Base-by-base conservation (phyloP, 2,329 filamentous ascomycete genomes). In the Trichoderma citrinoviride region DNA sequence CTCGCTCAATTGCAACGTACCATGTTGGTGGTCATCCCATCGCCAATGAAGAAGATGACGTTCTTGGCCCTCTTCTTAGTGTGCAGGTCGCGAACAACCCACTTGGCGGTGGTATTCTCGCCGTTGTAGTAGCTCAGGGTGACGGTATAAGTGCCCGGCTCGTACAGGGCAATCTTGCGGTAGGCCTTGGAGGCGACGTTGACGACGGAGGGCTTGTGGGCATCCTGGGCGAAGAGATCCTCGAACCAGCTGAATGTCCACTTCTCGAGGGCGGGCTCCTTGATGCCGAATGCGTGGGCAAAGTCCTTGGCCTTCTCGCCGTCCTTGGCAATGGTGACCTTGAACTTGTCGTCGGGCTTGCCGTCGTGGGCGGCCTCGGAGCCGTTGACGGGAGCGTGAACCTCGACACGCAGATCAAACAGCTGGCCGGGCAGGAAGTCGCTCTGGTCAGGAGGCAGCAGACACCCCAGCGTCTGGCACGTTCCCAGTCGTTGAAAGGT, bases 191-290 rank as follows among this genome's bases (percentile, higher is more conserved):
- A 84, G 1, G 91, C 88, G 58, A 95, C 92, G 67, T 92, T 91
- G 77, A 96, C 92, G 21, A 92, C 72, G 1, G 88, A 90, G 5
- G 90, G 85, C 41, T 83, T 87, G 21, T 85, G 78, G 3, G 86
- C 87, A 71, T 93, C 91, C 72, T 87, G 80, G 29, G 91, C 91
- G 73, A 92, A 96, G 27, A 92, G 84, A 71, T 96, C 90, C 80
- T 94, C 92, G 73, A 85, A 94, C 90, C 90, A 95, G n/a, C 83
- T 83, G 74, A 95, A 95, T 69, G 87, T 85, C 92, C 92, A 96
- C 68, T 82, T 88, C 81, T 96, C 92, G 17, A 95, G 78, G 74
- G 86, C 77, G 21, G 91, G 89, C 74, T 94, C 90, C 2, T 83
- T 72, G 41, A 90, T 73, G n/a, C 82, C 81, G 79, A 95, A 94